phyloP scores from a whole-genome alignment of 306 rosid species.

The Pachyrhizus erosus region DNA sequence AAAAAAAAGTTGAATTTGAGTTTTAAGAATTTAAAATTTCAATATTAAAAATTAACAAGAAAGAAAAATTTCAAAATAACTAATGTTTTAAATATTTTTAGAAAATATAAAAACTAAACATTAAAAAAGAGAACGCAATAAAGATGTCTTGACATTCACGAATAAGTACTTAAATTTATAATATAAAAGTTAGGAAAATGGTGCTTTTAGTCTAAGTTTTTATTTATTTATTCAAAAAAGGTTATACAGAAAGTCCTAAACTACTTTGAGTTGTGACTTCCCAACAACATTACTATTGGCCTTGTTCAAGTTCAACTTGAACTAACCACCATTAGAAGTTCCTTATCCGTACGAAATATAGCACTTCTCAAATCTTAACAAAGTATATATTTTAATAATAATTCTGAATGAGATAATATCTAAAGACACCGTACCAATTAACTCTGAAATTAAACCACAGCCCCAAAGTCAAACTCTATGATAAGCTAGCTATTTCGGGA shows the following conservation, averaged over 20 bases:
- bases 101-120: background rate
- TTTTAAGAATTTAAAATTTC: background rate
- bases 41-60: background rate
- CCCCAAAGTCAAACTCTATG: slow-evolving; percentile 10
- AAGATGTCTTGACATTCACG: background rate
- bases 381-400: background rate
- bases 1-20: background rate
- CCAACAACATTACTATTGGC: background rate
- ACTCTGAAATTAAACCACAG: background rate
- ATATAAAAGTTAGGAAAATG: background rate
- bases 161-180: background rate
- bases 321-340: background rate
- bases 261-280: background rate
- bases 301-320: background rate
- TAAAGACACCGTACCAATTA: background rate
- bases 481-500: background rate
- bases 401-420: background rate
- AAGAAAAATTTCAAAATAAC: background rate
- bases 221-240: background rate
- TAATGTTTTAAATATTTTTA: background rate
- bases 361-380: background rate
- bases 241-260: background rate
- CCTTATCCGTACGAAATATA: background rate
- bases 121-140: background rate
- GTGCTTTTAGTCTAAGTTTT: background rate